Base-by-base conservation (phyloP, 352 stramenopile species). In the Phytophthora nicotianae region DNA sequence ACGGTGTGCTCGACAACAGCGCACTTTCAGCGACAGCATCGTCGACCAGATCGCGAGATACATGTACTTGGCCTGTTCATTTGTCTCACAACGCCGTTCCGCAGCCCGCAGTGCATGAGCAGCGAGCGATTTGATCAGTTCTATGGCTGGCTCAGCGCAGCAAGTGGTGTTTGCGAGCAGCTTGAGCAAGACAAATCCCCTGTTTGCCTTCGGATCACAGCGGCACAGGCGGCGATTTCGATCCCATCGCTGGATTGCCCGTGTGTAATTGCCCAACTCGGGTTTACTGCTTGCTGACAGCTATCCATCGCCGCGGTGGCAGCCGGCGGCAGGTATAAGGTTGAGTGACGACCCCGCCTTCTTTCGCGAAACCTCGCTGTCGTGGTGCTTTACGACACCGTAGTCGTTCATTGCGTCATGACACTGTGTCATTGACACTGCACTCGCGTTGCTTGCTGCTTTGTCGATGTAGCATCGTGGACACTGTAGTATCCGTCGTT, bases 41-140 rank as follows among this genome's bases (percentile, higher is more conserved):
- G n/a, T 10, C 10, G 29, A 63, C 48, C 52, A 55, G 53, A 63
- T 68, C 29, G 26, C 37, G 26, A 68, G 21, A 40, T 32, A 11
- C 42, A 19, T 52, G 17, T 49, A n/a, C 19, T 27, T 52, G 13
- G 13, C 17, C 32, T 11, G 20, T 33, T 54, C 24, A 32, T 43
- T 19, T 69, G 48, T 65, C 54, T 55, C 54, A 69, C 38, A 20
- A 14, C 9, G 24, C 40, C 8, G 16, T 33, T 52, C 40, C 11
- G 5, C 37, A 20, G 35, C 4, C 9, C 33, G 37, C 11, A 9
- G 6, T 9, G 17, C 26, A 48, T 16, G 20, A 19, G 10, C 29
- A 35, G 29, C 37, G 24, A 45, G 45, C 35, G 52, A 68, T 62
- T 68, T 63, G 61, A 46, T 35, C 37, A 21, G 8, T 33, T 33